A percentile compares a stretch with the other conserved stretches of the same genome.
phyloP scores from a whole-genome alignment of 2,329 filamentous ascomycete genomes.

The Pseudocercospora eumusae region DNA sequence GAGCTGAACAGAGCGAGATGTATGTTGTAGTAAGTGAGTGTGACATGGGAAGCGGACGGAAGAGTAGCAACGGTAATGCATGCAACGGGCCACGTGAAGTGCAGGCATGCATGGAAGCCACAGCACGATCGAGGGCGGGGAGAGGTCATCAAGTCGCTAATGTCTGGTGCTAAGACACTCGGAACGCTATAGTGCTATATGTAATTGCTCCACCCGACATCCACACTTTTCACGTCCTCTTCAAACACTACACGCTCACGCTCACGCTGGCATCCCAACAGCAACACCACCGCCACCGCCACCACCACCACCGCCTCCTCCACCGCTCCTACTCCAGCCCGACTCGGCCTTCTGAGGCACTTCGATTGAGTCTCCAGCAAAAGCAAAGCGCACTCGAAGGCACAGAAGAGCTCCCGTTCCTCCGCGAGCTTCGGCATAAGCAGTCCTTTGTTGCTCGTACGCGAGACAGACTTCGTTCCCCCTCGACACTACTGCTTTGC shows the following conservation, averaged over 20 bases:
- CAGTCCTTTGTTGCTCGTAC: constrained; percentile 19
- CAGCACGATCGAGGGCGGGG: background rate
- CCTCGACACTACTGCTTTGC: constrained; percentile 23
- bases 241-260: no score
- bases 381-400: constrained; percentile 13
- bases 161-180: background rate
- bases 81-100: constrained; percentile 4
- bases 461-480: constrained; percentile 13
- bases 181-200: background rate
- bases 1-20: background rate
- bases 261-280: constrained; percentile 20
- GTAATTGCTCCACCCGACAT: constrained; percentile 1
- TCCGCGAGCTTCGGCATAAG: constrained; percentile 33
- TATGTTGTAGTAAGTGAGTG: background rate
- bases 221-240: constrained; percentile 5
- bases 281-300: constrained; percentile 20
- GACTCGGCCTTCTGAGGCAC: constrained; percentile 23
- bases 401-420: constrained; percentile 34
- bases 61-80: background rate
- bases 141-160: no score
- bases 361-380: constrained; percentile 24
- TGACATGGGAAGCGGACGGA: constrained; percentile 5
- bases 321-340: constrained; percentile 29
- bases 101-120: background rate
- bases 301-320: no score